Percentiles rank a stretch among this genome's conserved stretches.
phyloP scores from a whole-genome alignment of 176 grass and related monocot species.

The Microstegium vimineum region DNA sequence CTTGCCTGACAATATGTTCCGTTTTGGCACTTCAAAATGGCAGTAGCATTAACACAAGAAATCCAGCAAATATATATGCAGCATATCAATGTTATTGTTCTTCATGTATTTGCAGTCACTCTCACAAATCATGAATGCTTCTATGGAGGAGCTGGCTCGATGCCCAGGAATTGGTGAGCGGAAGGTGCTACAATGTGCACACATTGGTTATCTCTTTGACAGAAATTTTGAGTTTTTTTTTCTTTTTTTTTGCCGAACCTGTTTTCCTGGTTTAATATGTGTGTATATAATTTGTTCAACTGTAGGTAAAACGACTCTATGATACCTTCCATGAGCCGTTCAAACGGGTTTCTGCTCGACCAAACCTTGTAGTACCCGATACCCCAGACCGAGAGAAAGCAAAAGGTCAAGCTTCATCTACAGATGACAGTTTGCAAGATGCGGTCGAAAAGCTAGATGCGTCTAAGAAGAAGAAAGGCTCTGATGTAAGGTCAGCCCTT shows the following conservation, averaged over 20 bases:
- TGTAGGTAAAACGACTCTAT: conserved; percentile 77
- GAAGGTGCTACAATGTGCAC: conserved; percentile 39
- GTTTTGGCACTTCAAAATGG: not conserved
- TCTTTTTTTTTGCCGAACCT: not conserved
- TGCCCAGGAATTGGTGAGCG: conserved; percentile 95
- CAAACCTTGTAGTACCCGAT: conserved; percentile 56
- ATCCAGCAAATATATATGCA: not conserved
- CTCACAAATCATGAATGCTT: conserved; percentile 93
- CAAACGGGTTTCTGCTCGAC: conserved; percentile 38
- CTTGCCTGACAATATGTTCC: not conserved
- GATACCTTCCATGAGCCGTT: conserved; percentile 97
- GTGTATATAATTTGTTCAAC: not conserved
- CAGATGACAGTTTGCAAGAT: conserved; percentile 15
- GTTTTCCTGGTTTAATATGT: not conserved
- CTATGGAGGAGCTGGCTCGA: conserved; percentile 86
- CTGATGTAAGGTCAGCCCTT: conserved; percentile 61
- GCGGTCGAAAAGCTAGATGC: not conserved
- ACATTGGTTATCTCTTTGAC: not conserved
- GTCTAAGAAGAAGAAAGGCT: conserved; percentile 38
- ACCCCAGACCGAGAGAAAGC: conserved; percentile 53
- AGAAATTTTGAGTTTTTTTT: conserved; percentile 13
- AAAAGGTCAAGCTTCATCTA: conserved; percentile 27
- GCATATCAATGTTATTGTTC: conserved; percentile 8
- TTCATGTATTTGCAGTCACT: conserved; percentile 61
- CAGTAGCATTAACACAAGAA: not conserved